Percentiles rank a stretch among this genome's conserved stretches.
phyloP scores from a whole-genome alignment of 352 stramenopile genomes.

The Phytophthora europaea region DNA sequence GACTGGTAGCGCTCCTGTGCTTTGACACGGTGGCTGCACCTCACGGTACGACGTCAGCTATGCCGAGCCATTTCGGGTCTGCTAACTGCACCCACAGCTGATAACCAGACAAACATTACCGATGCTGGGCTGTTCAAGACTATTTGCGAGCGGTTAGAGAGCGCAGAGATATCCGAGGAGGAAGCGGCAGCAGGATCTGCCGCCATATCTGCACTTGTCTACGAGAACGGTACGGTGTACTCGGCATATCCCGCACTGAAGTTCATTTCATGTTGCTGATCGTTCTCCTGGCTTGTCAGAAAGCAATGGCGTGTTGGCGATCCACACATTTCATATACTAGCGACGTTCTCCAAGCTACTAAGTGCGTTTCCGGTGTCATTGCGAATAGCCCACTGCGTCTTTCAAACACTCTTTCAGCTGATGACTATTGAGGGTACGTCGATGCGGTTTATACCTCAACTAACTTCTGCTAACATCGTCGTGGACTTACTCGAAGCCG shows the following conservation, averaged over 20 bases:
- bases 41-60: slow-evolving; percentile 42
- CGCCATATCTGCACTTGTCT: slow-evolving; percentile 48
- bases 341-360: slow-evolving; percentile 39
- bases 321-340: slow-evolving; percentile 41
- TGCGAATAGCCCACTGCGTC: slow-evolving; percentile 35
- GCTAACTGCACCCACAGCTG: slow-evolving; percentile 30
- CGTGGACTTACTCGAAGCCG: slow-evolving; percentile 11
- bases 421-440: slow-evolving; percentile 45
- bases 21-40: slow-evolving; percentile 58
- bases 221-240: slow-evolving; percentile 55
- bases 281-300: slow-evolving; percentile 19
- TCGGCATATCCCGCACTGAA: neutral
- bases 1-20: slow-evolving; percentile 52
- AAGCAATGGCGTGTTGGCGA: slow-evolving; percentile 30
- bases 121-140: slow-evolving; percentile 38
- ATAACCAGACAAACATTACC: slow-evolving; percentile 67
- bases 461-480: neutral
- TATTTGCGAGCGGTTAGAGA: slow-evolving; percentile 39
- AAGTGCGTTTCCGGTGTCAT: slow-evolving; percentile 22
- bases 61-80: neutral
- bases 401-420: slow-evolving; percentile 61
- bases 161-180: slow-evolving; percentile 20
- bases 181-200: slow-evolving; percentile 38
- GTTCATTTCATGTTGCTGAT: neutral
- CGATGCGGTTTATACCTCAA: neutral